Percentiles rank a stretch among this genome's conserved stretches.
Conservation (phyloP, 805 yeast species). For the Millerozyma acaciae region DNA sequence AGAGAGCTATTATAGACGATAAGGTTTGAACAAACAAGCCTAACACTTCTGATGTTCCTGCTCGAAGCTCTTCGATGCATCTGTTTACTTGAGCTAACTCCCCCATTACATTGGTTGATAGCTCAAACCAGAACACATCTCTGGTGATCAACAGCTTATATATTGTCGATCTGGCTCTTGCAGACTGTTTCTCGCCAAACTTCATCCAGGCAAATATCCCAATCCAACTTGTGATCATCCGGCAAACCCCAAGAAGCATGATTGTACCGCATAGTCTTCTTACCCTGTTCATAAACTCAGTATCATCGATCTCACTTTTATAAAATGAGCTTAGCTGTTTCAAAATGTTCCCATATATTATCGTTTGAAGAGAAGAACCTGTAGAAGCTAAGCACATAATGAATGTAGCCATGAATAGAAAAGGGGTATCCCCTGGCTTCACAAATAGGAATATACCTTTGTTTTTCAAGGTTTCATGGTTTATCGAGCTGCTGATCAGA, state of each 20-base stretch:
- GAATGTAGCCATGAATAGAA: constrained; percentile 20
- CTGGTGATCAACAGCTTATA: constrained; percentile 43
- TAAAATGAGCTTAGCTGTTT: constrained; percentile 22
- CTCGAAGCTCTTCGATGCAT: constrained; percentile 68
- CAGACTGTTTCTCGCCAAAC: constrained; percentile 69
- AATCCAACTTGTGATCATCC: constrained; percentile 42
- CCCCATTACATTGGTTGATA: constrained; percentile 54
- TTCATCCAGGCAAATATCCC: constrained; percentile 60
- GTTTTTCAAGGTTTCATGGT: too few species aligned
- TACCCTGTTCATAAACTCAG: constrained; percentile 21
- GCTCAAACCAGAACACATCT: constrained; percentile 62
- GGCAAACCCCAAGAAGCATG: constrained; percentile 29
- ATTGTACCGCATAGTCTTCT: constrained; percentile 27
- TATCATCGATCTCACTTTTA: constrained; percentile 24
- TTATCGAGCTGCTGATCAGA: too few species aligned
- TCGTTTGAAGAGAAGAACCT: constrained; percentile 57
- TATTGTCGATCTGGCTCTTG: constrained; percentile 48
- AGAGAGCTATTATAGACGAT: constrained; percentile 50
- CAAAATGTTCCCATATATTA: constrained; percentile 66
- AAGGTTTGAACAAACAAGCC: constrained; percentile 53
- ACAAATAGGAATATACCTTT: constrained; percentile 15
- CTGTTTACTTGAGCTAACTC: constrained; percentile 62
- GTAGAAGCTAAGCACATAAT: constrained; percentile 51
- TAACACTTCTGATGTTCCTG: constrained; percentile 63
- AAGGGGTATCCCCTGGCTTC: constrained; percentile 11